Percentiles rank a stretch among this genome's conserved stretches.
These are phyloP conservation scores for Coemansia sp. DNA, from an alignment of 192 early-diverging fungal species.

Conservation along the genomic window DNA sequence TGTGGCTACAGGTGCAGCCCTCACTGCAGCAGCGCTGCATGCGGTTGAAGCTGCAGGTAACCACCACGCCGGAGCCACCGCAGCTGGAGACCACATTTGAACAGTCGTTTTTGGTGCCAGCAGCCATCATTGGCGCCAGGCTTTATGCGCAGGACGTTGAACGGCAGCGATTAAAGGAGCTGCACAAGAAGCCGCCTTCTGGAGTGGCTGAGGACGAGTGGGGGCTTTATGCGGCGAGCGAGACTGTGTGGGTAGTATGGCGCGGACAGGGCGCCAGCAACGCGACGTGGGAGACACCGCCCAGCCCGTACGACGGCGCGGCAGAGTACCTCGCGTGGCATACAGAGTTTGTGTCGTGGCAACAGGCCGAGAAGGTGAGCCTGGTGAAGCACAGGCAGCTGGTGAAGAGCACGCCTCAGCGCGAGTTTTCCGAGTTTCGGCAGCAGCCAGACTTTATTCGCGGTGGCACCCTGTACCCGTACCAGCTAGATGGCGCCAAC, in stretches of 20 bases:
- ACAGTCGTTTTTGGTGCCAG: background rate
- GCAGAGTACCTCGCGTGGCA: conserved; percentile 19
- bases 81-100: conserved; percentile 3
- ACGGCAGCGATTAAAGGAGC: background rate
- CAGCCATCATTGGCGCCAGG: conserved; percentile 3
- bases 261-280: conserved; percentile 11
- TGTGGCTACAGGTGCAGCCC: conserved; percentile 15
- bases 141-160: background rate
- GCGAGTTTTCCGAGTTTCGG: conserved; percentile 47
- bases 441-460: conserved; percentile 71
- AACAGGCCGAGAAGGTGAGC: conserved; percentile 20
- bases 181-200: background rate
- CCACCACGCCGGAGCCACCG: background rate
- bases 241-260: conserved; percentile 25
- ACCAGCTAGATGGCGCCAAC: conserved; percentile 89
- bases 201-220: background rate
- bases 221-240: conserved; percentile 6
- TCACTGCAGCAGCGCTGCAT: conserved; percentile 4
- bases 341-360: conserved; percentile 8
- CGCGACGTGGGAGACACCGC: conserved; percentile 38
- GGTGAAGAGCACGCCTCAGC: background rate
- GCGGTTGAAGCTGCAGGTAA: background rate
- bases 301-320: conserved; percentile 13
- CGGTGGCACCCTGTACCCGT: conserved; percentile 81
- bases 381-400: conserved; percentile 6